Evolutionary conservation across 805 yeast genomes (phyloP).

Genomic region (Hanseniaspora mollemarum): DNA sequence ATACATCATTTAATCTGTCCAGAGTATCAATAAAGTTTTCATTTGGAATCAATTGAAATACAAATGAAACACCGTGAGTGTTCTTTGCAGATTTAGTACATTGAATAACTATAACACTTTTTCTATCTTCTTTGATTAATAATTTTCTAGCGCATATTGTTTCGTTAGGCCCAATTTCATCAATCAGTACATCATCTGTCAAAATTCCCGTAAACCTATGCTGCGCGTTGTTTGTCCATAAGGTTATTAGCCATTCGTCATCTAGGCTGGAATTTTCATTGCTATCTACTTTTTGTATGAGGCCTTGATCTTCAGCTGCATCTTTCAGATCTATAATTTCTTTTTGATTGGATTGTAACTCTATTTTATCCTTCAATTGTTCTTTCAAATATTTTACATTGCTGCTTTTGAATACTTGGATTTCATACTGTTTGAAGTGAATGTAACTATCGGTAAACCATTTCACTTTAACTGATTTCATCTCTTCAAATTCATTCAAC

Average conservation of each 20-base stretch:
- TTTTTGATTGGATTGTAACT: background rate
- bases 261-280: background rate
- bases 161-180: conserved; percentile 38
- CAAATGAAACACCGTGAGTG: conserved; percentile 76
- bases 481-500: conserved; percentile 62
- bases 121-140: conserved; percentile 27
- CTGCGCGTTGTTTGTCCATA: conserved; percentile 39
- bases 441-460: conserved; percentile 68
- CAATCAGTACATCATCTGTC: conserved; percentile 31
- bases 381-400: conserved; percentile 44
- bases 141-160: conserved; percentile 37
- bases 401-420: conserved; percentile 55
- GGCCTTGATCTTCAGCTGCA: conserved; percentile 35
- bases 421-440: conserved; percentile 56
- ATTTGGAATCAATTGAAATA: conserved; percentile 55
- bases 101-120: conserved; percentile 58
- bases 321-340: background rate
- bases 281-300: conserved; percentile 23
- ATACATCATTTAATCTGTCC: conserved; percentile 50
- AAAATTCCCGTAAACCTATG: conserved; percentile 31
- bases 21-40: conserved; percentile 57
- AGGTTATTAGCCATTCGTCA: conserved; percentile 26
- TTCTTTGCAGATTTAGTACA: conserved; percentile 56
- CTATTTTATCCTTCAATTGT: conserved; percentile 44
- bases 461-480: conserved; percentile 51